Evolutionary conservation across 495 filamentous ascomycete genomes (phyloP).

Genomic region (Physcia stellaris): DNA sequence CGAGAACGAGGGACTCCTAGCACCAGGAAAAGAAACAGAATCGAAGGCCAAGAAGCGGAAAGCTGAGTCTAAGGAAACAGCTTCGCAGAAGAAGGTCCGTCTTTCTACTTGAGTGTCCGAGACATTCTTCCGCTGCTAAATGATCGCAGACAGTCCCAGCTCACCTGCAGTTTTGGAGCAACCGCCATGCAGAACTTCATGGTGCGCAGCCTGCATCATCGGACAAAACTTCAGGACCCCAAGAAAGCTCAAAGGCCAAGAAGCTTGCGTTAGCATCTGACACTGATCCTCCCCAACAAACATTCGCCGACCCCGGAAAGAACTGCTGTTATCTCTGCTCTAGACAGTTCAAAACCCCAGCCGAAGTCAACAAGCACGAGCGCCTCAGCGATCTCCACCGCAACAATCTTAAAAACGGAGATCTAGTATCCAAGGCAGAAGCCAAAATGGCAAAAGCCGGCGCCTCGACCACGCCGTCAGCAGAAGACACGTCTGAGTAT

Average conservation of each 20-base stretch:
- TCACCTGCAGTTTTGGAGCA: conserved; percentile 79
- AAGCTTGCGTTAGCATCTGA: conserved; percentile 21
- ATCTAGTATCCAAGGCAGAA: conserved; percentile 42
- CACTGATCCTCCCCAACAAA: conserved; percentile 28
- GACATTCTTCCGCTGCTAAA: conserved; percentile 10
- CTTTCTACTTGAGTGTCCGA: background rate
- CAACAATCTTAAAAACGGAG: conserved; percentile 49
- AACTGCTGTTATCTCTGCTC: conserved; percentile 70
- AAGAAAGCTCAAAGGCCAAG: conserved; percentile 18
- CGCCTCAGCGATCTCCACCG: conserved; percentile 61
- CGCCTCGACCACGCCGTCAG: conserved; percentile 15
- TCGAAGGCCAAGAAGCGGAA: conserved; percentile 60
- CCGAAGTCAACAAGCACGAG: conserved; percentile 64
- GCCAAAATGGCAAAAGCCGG: conserved; percentile 43
- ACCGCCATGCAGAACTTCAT: conserved; percentile 75
- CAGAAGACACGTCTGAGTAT: conserved; percentile 37
- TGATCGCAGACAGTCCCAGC: conserved; percentile 35
- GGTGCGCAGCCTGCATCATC: conserved; percentile 28
- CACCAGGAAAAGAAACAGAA: conserved; percentile 34
- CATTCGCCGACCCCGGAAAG: conserved; percentile 55
- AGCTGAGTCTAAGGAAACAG: conserved; percentile 31
- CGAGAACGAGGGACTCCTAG: conserved; percentile 27
- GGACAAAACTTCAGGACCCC: conserved; percentile 8
- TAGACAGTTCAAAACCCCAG: conserved; percentile 54
- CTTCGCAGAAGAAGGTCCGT: conserved; percentile 37